Conservation (phyloP, 805 yeast species). For the Candida caryicola region DNA sequence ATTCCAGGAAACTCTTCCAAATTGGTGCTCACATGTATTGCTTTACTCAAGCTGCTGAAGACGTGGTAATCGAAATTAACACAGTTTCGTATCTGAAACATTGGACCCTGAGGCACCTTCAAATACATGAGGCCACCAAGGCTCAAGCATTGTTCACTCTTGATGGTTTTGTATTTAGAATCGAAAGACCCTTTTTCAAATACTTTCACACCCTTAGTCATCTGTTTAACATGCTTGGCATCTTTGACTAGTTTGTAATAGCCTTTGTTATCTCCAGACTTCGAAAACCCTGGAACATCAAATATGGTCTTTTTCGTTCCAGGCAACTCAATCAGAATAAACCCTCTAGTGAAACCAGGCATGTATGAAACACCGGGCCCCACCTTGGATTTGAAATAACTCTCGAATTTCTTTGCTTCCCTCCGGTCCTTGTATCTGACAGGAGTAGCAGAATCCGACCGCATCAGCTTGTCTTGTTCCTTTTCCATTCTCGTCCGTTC, state of each 20-base stretch:
- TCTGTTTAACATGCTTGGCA: slow-evolving; percentile 21
- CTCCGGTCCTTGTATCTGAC: slow-evolving; percentile 4
- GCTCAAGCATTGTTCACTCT: slow-evolving; percentile 45
- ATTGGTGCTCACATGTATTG: slow-evolving; percentile 19
- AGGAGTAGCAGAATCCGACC: slow-evolving; percentile 7
- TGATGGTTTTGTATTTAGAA: slow-evolving; percentile 35
- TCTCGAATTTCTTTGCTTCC: slow-evolving; percentile 9
- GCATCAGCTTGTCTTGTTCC: slow-evolving; percentile 15
- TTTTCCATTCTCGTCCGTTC: slow-evolving; percentile 14
- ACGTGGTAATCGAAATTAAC: slow-evolving; percentile 41
- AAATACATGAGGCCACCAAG: slow-evolving; percentile 64
- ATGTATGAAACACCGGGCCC: slow-evolving; percentile 51
- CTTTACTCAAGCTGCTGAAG: slow-evolving; percentile 30
- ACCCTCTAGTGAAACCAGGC: slow-evolving; percentile 71
- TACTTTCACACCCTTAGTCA: slow-evolving; percentile 28
- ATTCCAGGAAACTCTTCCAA: slow-evolving; percentile 25
- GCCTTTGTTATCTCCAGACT: slow-evolving; percentile 10
- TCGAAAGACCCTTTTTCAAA: slow-evolving; percentile 29
- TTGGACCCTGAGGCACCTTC: slow-evolving; percentile 49
- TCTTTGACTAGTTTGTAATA: slow-evolving; percentile 23
- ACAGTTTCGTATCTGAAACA: slow-evolving; percentile 47
- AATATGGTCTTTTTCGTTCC: slow-evolving; percentile 28
- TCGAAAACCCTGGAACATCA: slow-evolving; percentile 50
- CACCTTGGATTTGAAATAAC: slow-evolving; percentile 22
- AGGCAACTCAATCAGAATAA: slow-evolving; percentile 31